Base-by-base conservation (phyloP, 2,329 filamentous ascomycete genomes). In the Stagonosporopsis cucurbitacearum region DNA sequence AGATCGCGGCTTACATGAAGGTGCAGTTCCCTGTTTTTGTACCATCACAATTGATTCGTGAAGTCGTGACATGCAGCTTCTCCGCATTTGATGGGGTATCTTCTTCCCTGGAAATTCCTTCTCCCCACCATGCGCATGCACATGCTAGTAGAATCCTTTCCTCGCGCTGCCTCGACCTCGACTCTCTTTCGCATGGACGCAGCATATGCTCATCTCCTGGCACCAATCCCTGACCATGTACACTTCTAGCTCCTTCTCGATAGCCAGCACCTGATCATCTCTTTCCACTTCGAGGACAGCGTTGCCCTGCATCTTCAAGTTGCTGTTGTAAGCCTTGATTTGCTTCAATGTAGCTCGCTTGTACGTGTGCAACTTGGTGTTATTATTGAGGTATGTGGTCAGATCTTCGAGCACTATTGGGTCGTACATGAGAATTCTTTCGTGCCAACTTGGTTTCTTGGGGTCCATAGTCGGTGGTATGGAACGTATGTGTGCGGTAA, bases 381-480 rank as follows among this genome's bases (percentile, higher is more conserved):
- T 59, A 3, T 43, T 62, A 37, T 96, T 97, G 15, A 98, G 77
- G 90, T 92, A 98, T 0, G 79, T 77, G 0, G 93, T 84, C 13
- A 99, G 79, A 62, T 97, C 92, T 75, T 98, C 94, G 0, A 97
- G 76, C 1, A 95, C 82, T 39, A 99, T 89, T 0, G 94, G 92
- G 67, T 98, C 93, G 71, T 96, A 98, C 72, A 98, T 85, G 6
- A 98, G 80, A 42, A 99, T 97, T 77, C 92, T 96, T 75, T 98
- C 92, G 65, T 96, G 83, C 91, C 93, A 98, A 2, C 86, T 92
- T 2, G 81, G 82, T 2, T 72, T 68, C 6, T 67, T 72, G 6
- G 73, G 70, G 53, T 82, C 71, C 2, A 57, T 63, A 8, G 72
- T 75, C 2, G 75, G 74, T 5, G 75, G 77, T 25, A 80, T 76